Evolutionary conservation across 768 basidiomycete species (phyloP), one percentile per base, ranked within the genome.

Genomic region (Lentinula raphanica): DNA sequence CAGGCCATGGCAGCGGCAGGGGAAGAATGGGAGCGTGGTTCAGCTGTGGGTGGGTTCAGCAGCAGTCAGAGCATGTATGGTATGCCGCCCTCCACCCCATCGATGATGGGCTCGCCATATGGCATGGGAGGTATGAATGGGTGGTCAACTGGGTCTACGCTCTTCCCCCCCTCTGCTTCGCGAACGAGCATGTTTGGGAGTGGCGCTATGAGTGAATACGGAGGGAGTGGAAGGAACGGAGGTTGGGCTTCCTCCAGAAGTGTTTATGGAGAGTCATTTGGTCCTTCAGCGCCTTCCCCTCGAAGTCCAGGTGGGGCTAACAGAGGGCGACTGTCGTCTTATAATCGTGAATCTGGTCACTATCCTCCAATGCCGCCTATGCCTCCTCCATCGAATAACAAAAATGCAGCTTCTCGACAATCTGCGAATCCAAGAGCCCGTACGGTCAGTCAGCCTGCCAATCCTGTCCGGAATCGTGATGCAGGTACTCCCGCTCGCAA

Each of bases 11-110:
- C 85, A 7, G 84, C 86, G 7, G 92, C 92, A n/a, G 90, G 81
- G 19, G 92, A 94, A 31, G 91, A 94, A 67, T 94, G 92, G 92
- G 92, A 94, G 67, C 85, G 92, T 32, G 80, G 83, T 6, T 91
- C 89, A 54, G 81, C 74, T 36, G 62, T 79, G 28, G 75, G 74
- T 15, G 81, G 82, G 17, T 75, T 72, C 60, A 74, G 74, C 15
- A 64, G 69, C 6, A 67, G 66, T 39, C 55, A 56, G 44, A 56
- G 55, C 28, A 56, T 64, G 66, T 49, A 75, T 72, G 25, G 68
- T 69, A 28, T 73, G 72, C 63, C 25, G 62, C 68, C 60, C 28
- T 65, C 59, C 60, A 67, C 63, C 65, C 64, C 62, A 66, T 66
- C 17, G 36, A 73, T 75, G 63, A 74, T 80, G 74, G 71, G 71